These are phyloP conservation scores for Stemphylium beticola DNA, from an alignment of 2,329 filamentous ascomycete genomes.

Conservation along the genomic window DNA sequence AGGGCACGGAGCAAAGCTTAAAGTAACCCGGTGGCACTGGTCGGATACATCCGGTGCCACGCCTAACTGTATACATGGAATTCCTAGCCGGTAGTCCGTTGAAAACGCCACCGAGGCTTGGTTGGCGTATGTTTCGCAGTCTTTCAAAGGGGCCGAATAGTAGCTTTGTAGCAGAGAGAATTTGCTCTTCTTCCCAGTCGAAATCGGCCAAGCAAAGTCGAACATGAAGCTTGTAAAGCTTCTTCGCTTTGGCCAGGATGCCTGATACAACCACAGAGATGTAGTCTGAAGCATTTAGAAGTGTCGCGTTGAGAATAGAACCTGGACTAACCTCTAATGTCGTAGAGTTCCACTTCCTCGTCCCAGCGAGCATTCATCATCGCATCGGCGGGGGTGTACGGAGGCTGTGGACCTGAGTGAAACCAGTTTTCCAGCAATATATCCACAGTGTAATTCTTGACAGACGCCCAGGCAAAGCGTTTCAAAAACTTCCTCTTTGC, in stretches of 20 bases:
- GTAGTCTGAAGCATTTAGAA: conserved; percentile 29
- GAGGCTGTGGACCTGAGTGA: neutral
- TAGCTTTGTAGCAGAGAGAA: conserved; percentile 31
- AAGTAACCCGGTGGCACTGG: neutral
- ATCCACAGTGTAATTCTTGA: conserved; percentile 44
- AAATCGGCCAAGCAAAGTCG: conserved; percentile 36
- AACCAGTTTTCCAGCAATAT: conserved; percentile 37
- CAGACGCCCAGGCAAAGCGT: conserved; percentile 35
- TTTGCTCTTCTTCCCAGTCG: conserved; percentile 28
- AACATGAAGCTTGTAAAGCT: conserved; percentile 39
- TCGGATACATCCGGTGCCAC: neutral
- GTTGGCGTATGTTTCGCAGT: conserved; percentile 39
- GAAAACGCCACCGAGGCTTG: conserved; percentile 34
- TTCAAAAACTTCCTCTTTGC: conserved; percentile 33
- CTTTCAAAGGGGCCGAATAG: conserved; percentile 40
- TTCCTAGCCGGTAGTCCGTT: conserved; percentile 23
- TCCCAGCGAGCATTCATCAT: conserved; percentile 26
- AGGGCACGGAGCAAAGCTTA: conserved; percentile 35
- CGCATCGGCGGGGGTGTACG: neutral
- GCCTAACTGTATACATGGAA: conserved; percentile 23
- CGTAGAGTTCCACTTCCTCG: conserved; percentile 47
- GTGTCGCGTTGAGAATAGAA: no score
- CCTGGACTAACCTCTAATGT: conserved; percentile 34
- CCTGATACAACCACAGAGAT: conserved; percentile 39
- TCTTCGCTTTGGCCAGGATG: conserved; percentile 35